phyloP scores from a whole-genome alignment of 768 basidiomycete species.

The Lactifluus piperatus region DNA sequence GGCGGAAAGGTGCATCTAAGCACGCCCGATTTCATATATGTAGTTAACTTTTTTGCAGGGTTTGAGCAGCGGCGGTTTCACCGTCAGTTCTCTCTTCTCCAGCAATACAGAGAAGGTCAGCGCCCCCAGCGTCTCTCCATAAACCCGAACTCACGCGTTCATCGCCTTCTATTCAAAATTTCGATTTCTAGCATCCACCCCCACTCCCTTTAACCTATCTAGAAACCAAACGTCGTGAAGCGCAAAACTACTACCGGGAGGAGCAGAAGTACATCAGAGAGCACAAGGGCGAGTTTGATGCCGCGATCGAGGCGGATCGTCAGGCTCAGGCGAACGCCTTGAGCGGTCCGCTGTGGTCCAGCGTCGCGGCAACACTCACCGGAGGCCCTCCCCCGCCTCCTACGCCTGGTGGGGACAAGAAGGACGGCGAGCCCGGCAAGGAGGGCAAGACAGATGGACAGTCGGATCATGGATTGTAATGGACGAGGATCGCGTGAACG shows the following conservation, averaged over 20 bases:
- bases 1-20: slow-evolving; percentile 13
- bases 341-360: slow-evolving; percentile 32
- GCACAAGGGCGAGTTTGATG: slow-evolving; percentile 44
- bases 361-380: slow-evolving; percentile 7
- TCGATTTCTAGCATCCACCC: slow-evolving; percentile 20
- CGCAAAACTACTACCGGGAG: slow-evolving; percentile 42
- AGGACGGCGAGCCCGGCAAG: background rate
- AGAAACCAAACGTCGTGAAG: slow-evolving; percentile 42
- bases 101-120: slow-evolving; percentile 29
- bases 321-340: slow-evolving; percentile 41
- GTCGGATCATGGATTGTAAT: slow-evolving; percentile 1
- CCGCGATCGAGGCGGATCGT: slow-evolving; percentile 42
- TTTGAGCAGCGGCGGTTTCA: slow-evolving; percentile 33
- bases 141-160: background rate
- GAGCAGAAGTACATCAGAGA: slow-evolving; percentile 44
- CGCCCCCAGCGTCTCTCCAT: background rate
- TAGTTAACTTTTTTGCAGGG: slow-evolving; percentile 25
- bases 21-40: background rate
- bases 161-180: slow-evolving; percentile 14
- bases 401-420: slow-evolving; percentile 3
- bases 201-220: slow-evolving; percentile 41
- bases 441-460: background rate
- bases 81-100: slow-evolving; percentile 37
- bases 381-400: slow-evolving; percentile 12
- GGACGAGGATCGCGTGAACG: background rate